Conservation (phyloP, 805 yeast species). For the Metschnikowia borealis region DNA sequence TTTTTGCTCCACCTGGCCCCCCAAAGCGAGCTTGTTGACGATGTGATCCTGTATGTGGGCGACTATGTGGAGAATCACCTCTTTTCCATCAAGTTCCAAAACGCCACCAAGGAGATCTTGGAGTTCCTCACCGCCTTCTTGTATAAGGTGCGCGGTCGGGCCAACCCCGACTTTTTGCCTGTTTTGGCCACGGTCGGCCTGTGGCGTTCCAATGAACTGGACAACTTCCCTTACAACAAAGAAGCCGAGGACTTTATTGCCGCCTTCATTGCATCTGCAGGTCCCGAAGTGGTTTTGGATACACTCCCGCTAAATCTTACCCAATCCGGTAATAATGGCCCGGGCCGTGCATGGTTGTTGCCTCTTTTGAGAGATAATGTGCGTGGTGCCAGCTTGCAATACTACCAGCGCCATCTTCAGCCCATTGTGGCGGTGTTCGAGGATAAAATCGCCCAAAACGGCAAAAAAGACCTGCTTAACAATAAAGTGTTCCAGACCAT, state of each 20-base stretch:
- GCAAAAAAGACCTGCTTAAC: slow-evolving; percentile 57
- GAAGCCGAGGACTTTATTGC: slow-evolving; percentile 81
- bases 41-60: slow-evolving; percentile 47
- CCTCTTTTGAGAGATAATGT: slow-evolving; percentile 88
- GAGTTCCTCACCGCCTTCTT: slow-evolving; percentile 63
- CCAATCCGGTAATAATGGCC: slow-evolving; percentile 34
- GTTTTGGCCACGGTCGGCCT: slow-evolving; percentile 73
- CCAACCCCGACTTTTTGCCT: slow-evolving; percentile 66
- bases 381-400: slow-evolving; percentile 62
- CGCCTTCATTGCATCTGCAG: slow-evolving; percentile 73
- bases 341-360: slow-evolving; percentile 95
- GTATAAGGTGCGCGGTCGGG: slow-evolving; percentile 56
- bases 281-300: slow-evolving; percentile 78
- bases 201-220: slow-evolving; percentile 77
- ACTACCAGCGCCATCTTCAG: slow-evolving; percentile 56
- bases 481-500: slow-evolving; percentile 78
- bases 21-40: slow-evolving; percentile 49
- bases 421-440: slow-evolving; percentile 62
- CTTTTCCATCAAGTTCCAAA: slow-evolving; percentile 68
- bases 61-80: slow-evolving; percentile 52
- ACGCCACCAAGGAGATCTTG: slow-evolving; percentile 70
- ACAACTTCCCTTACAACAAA: slow-evolving; percentile 59
- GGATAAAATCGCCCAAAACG: slow-evolving; percentile 34
- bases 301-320: slow-evolving; percentile 75
- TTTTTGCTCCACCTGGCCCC: slow-evolving; percentile 50